Percentiles rank a stretch among this genome's conserved stretches.
Conservation (phyloP, 257 asterid species). For the Penstemon davidsonii region DNA sequence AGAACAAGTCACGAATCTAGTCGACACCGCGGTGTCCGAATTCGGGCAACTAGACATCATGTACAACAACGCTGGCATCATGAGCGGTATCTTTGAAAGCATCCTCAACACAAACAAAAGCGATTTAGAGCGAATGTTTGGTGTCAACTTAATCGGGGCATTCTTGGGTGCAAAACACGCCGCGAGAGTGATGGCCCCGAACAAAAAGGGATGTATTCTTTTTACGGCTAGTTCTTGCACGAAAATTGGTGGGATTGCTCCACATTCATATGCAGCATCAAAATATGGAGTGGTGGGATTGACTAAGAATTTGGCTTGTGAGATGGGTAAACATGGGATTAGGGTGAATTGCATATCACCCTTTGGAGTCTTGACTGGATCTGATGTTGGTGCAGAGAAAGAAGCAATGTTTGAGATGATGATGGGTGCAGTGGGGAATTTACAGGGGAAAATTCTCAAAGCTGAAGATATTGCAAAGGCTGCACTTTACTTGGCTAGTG, state of each 20-base stretch:
- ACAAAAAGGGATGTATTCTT: conserved; percentile 32
- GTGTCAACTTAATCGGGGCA: conserved; percentile 28
- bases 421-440: no score
- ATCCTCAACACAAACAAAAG: conserved; percentile 22
- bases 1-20: conserved; percentile 24
- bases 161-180: no score
- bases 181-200: conserved; percentile 29
- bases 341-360: no score
- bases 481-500: conserved; percentile 43
- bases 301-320: conserved; percentile 30
- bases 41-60: conserved; percentile 44
- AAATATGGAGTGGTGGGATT: conserved; percentile 38
- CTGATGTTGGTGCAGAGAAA: no score
- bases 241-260: conserved; percentile 18
- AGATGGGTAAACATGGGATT: conserved; percentile 35
- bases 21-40: conserved; percentile 33
- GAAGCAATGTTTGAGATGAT: no score
- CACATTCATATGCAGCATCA: conserved; percentile 30
- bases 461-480: conserved; percentile 47
- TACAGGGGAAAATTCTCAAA: conserved; percentile 27
- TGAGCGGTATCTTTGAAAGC: background rate
- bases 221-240: conserved; percentile 34
- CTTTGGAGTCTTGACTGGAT: no score
- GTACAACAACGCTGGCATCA: conserved; percentile 40
- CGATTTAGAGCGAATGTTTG: conserved; percentile 32